Evolutionary conservation across 2,329 filamentous ascomycete species (phyloP).

Genomic region (Trichoderma sp.): DNA sequence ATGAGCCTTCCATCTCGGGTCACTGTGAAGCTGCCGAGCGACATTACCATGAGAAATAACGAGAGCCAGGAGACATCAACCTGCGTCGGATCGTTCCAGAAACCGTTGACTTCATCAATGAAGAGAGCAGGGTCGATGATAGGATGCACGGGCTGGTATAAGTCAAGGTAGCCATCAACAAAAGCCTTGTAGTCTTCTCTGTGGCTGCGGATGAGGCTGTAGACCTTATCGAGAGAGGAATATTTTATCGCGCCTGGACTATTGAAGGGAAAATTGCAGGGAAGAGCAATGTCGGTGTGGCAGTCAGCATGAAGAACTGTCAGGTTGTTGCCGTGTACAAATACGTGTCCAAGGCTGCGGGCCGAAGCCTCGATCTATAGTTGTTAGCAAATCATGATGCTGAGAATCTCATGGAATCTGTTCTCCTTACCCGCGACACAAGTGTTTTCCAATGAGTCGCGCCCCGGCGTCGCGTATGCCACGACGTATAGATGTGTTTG

Average conservation of each 20-base stretch:
- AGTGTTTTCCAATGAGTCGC: slow-evolving; percentile 17
- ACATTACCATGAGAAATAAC: slow-evolving; percentile 29
- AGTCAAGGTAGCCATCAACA: not conserved
- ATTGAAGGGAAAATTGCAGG: slow-evolving; percentile 14
- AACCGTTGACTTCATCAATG: not conserved
- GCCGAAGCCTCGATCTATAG: not conserved
- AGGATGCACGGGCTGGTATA: slow-evolving; percentile 13
- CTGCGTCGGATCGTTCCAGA: slow-evolving; percentile 1
- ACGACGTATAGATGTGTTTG: not conserved
- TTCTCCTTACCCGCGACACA: not conserved
- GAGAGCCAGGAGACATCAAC: slow-evolving; percentile 25
- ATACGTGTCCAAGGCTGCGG: not conserved
- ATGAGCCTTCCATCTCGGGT: slow-evolving; percentile 10
- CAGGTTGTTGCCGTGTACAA: not conserved
- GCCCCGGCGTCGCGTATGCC: slow-evolving; percentile 5
- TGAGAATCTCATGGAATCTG: not conserved
- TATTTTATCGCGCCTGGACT: not conserved
- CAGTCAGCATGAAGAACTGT: not conserved
- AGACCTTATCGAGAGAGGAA: not conserved
- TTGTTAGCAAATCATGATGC: not conserved
- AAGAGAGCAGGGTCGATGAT: slow-evolving; percentile 15
- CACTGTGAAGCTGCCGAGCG: slow-evolving; percentile 23
- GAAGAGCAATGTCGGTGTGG: slow-evolving; percentile 6
- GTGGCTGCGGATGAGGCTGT: not conserved
- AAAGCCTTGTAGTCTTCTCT: not conserved